Evolutionary conservation across 2,329 filamentous ascomycete species (phyloP), one percentile per base, ranked within the genome.

Genomic region (Graphilbum sp.): DNA sequence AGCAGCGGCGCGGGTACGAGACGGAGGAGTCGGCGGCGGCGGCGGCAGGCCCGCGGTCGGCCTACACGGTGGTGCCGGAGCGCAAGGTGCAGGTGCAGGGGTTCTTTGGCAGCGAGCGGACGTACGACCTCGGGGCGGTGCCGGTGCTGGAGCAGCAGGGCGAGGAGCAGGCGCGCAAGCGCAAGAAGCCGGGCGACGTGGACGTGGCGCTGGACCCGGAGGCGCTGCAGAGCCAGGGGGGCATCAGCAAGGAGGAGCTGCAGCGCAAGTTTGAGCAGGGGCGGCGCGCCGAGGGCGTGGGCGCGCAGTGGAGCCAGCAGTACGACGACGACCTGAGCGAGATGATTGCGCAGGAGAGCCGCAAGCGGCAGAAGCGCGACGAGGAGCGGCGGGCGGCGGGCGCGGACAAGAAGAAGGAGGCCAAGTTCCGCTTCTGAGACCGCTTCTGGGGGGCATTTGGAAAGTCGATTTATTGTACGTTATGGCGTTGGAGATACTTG

Each of bases 151-250:
- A 87, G 11, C 70, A 74, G 45, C 84, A 92, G 19, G 81, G 86
- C 41, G 75, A 86, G 40, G 27, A 29, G 5, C 27, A 29, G 27
- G 67, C 57, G 19, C 66, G 83, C 50, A 90, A 92, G 62, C 73
- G 85, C 51, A 98, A 96, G 74, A 94, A 95, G 69, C 87, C 82
- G 4, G 90, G 88, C 31, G 90, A 98, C 54, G 72, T 98, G 19
- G 90, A 98, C 48, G 80, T 96, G 21, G 84, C 86, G 19, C 75
- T 98, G 45, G 86, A 96, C 50, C 74, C 84, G 5, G 88, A 96
- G 53, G 70, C 79, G 29, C 58, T 98, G 43, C 74, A 74, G 46
- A 67, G 72, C 31, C 71, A 78, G 43, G 84, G 85, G 48, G 81
- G 79, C 33, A 68, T 96, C 50, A 80, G 72, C 58, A 93, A 88